Percentiles rank a stretch among this genome's conserved stretches.
Conservation (phyloP, 768 basidiomycete species). For the Exidia glandulosa region DNA sequence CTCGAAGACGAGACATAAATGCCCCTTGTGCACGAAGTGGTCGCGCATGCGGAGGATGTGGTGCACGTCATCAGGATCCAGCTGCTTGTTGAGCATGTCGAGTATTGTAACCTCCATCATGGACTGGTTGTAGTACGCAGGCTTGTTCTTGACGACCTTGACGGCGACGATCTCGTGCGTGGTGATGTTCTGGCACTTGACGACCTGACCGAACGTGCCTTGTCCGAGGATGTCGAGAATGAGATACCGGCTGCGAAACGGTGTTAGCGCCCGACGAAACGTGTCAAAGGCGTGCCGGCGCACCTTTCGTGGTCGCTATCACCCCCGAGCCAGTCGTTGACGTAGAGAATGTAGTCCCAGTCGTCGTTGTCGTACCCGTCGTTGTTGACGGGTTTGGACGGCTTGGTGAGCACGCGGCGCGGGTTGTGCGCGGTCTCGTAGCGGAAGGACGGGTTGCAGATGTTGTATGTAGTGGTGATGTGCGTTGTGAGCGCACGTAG, state of each 20-base stretch:
- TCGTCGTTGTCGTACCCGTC: conserved; percentile 99
- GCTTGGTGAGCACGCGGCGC: conserved; percentile 92
- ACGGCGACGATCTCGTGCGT: conserved; percentile 98
- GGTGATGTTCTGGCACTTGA: conserved; percentile 99
- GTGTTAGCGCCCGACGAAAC: neutral
- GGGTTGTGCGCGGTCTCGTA: conserved; percentile 95
- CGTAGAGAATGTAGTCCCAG: conserved; percentile 98
- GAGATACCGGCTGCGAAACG: conserved; percentile 53
- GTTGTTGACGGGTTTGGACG: conserved; percentile 90
- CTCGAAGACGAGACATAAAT: conserved; percentile 97
- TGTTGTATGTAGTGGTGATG: conserved; percentile 82
- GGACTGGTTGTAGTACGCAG: conserved; percentile 97
- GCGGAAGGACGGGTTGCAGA: conserved; percentile 90
- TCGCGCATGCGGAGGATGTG: conserved; percentile 92
- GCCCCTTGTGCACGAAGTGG: conserved; percentile 92
- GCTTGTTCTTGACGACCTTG: conserved; percentile 99
- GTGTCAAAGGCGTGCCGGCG: neutral
- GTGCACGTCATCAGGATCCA: conserved; percentile 90
- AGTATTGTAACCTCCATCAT: conserved; percentile 99
- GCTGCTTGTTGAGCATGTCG: conserved; percentile 87
- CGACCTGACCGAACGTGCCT: conserved; percentile 98
- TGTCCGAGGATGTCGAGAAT: conserved; percentile 98
- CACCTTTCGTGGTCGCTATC: conserved; percentile 88
- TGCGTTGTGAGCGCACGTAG: conserved; percentile 69
- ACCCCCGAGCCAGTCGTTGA: conserved; percentile 92